Conservation (phyloP, 2,329 filamentous ascomycete species). For the Boeremia exigua region DNA sequence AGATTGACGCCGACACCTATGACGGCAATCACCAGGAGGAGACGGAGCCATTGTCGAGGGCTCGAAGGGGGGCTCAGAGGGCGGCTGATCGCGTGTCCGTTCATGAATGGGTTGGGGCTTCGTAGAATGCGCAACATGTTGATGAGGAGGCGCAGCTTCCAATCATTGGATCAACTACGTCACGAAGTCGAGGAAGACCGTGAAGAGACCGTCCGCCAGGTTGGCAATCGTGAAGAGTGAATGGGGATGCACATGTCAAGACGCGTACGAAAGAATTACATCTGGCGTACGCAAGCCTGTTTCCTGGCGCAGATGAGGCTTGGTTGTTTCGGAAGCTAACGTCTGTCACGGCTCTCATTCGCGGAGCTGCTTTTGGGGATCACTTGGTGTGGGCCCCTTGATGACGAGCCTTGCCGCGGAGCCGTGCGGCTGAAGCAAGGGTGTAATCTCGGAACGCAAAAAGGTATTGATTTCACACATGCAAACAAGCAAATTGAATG, state of each 20-base stretch:
- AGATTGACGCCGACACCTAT: constrained; percentile 16
- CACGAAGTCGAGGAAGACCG: neutral
- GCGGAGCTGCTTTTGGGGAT: neutral
- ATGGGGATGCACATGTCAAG: neutral
- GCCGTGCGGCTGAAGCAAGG: constrained; percentile 4
- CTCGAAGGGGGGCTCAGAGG: constrained; percentile 3
- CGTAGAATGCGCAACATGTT: constrained; percentile 14
- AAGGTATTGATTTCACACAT: neutral
- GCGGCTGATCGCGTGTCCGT: constrained; percentile 7
- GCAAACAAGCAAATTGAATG: no score
- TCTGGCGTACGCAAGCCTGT: constrained; percentile 7
- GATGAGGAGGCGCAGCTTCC: neutral
- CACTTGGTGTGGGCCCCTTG: neutral
- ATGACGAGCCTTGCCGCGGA: constrained; percentile 1
- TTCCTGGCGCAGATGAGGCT: constrained; percentile 6
- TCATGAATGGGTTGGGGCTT: constrained; percentile 12
- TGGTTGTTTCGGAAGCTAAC: constrained; percentile 9
- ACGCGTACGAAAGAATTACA: constrained; percentile 3
- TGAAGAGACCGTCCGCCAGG: neutral
- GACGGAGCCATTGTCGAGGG: constrained; percentile 13
- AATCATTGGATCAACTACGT: constrained; percentile 8
- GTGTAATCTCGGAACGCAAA: neutral
- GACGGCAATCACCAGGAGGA: constrained; percentile 8
- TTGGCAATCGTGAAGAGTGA: neutral
- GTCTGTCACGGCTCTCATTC: constrained; percentile 3